Evolutionary conservation across 257 asterid species (phyloP).

Genomic region (Knoxia roxburghii): DNA sequence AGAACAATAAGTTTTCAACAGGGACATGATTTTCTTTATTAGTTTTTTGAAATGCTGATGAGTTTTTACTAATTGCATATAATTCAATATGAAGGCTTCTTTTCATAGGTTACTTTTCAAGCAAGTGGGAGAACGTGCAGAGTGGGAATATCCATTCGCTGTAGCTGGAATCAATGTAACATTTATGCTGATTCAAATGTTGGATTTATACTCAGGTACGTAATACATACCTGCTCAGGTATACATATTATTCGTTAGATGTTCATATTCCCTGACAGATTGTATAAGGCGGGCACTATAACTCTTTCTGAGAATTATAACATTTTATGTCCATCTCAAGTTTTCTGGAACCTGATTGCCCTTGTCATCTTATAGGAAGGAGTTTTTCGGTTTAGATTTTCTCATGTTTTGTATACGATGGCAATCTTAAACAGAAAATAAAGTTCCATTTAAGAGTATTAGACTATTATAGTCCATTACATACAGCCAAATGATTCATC

Average conservation of each 20-base stretch:
- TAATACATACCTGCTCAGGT: not conserved
- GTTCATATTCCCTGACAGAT: not conserved
- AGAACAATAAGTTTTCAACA: conserved; percentile 15
- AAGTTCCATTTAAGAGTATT: too few relatives aligned
- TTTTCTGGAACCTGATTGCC: not conserved
- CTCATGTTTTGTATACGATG: not conserved
- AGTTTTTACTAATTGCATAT: conserved; percentile 47
- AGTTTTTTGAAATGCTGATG: conserved; percentile 5
- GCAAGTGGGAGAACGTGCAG: conserved; percentile 62
- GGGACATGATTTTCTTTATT: conserved; percentile 4
- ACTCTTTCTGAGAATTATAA: not conserved
- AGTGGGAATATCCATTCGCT: conserved; percentile 98
- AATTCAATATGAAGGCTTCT: conserved; percentile 65
- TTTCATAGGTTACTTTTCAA: conserved; percentile 82
- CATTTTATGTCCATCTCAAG: not conserved
- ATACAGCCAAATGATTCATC: too few relatives aligned
- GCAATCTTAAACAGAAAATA: not conserved
- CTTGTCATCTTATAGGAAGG: not conserved
- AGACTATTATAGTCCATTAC: too few relatives aligned
- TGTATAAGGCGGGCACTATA: not conserved
- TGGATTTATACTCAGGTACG: conserved; percentile 72
- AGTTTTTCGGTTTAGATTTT: not conserved
- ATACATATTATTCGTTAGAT: not conserved
- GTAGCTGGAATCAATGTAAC: conserved; percentile 84
- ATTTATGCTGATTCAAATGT: conserved; percentile 89